Conservation (phyloP, 495 filamentous ascomycete species). For the Penicillium flavigenum region DNA sequence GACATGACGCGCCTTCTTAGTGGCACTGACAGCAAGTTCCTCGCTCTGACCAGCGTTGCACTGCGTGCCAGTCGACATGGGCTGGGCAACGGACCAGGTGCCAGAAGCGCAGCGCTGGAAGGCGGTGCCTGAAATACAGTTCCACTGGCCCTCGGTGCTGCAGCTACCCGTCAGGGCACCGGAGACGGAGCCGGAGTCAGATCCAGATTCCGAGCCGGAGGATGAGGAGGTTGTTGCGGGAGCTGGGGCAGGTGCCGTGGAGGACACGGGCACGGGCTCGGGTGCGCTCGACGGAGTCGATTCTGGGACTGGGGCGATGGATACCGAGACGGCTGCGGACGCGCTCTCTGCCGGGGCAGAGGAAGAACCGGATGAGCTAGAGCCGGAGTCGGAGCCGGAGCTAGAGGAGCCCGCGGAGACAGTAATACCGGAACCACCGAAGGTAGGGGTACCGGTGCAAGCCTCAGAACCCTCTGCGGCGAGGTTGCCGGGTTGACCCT, state of each 20-base stretch:
- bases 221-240: conserved; percentile 15
- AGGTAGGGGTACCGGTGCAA: conserved; percentile 36
- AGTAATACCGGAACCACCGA: conserved; percentile 27
- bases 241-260: conserved; percentile 14
- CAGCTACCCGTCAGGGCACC: conserved; percentile 41
- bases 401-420: conserved; percentile 19
- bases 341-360: conserved; percentile 17
- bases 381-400: conserved; percentile 17
- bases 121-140: conserved; percentile 60
- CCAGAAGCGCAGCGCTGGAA: conserved; percentile 65
- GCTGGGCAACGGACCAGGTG: conserved; percentile 52
- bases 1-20: conserved; percentile 29
- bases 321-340: conserved; percentile 29
- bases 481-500: conserved; percentile 30
- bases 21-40: conserved; percentile 39
- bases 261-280: conserved; percentile 17
- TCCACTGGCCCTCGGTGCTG: conserved; percentile 52
- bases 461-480: conserved; percentile 26
- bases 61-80: conserved; percentile 57
- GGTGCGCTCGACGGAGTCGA: conserved; percentile 22
- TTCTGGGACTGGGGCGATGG: conserved; percentile 26
- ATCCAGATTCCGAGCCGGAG: background rate
- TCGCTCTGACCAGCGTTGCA: conserved; percentile 55
- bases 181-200: conserved; percentile 12
- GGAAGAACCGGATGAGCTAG: conserved; percentile 5